Percentiles rank a stretch among this genome's conserved stretches.
phyloP scores from a whole-genome alignment of 768 basidiomycete genomes.

The Kwoniella bestiolae region DNA sequence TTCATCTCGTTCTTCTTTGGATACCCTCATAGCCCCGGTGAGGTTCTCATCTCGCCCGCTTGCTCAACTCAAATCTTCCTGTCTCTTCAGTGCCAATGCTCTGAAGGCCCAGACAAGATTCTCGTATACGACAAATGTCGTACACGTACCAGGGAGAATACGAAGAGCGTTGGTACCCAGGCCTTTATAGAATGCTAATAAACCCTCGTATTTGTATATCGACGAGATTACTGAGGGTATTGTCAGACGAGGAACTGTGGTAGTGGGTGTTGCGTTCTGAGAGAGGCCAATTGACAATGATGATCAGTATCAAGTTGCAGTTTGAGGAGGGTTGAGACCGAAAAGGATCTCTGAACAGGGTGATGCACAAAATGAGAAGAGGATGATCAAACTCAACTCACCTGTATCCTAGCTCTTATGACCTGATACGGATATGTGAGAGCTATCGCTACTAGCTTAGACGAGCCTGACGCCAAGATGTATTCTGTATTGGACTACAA shows the following conservation, averaged over 20 bases:
- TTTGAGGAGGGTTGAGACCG: too few relatives aligned
- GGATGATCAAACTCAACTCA: constrained; percentile 54
- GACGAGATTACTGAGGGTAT: constrained; percentile 78
- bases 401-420: constrained; percentile 89
- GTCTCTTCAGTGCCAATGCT: constrained; percentile 42
- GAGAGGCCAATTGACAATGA: neutral
- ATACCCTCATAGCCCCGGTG: too few relatives aligned
- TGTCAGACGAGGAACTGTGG: constrained; percentile 27
- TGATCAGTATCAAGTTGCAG: too few relatives aligned
- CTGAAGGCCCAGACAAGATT: constrained; percentile 57
- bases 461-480: constrained; percentile 86
- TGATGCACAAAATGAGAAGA: neutral
- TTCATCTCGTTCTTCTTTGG: too few relatives aligned
- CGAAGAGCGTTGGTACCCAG: constrained; percentile 91
- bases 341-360: neutral
- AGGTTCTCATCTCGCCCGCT: neutral
- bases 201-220: constrained; percentile 80
- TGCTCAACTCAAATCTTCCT: constrained; percentile 13
- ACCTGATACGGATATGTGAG: constrained; percentile 98
- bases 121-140: constrained; percentile 95
- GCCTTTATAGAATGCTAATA: constrained; percentile 89
- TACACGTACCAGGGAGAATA: constrained; percentile 94
- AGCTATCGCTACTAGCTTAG: constrained; percentile 81
- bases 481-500: constrained; percentile 85
- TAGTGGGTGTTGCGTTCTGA: constrained; percentile 22